These are phyloP conservation scores for Cyamopsis tetragonoloba DNA, from an alignment of 306 rosid species.

Conservation along the genomic window DNA sequence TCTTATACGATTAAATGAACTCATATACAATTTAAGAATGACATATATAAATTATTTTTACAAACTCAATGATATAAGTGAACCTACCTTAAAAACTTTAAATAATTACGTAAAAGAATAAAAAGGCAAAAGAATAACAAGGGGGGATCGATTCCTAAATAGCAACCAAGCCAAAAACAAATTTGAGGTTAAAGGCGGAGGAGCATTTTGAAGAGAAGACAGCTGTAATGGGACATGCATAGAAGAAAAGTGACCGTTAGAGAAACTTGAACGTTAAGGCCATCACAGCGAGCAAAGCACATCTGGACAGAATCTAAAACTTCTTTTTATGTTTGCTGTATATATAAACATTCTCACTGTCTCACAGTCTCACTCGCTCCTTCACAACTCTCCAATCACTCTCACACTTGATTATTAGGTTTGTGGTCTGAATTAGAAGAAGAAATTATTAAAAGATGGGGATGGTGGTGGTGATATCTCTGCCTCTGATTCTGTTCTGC, in stretches of 20 bases:
- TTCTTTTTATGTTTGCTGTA: not conserved
- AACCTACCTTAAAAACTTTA: no score
- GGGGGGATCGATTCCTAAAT: not conserved
- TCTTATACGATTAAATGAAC: no score
- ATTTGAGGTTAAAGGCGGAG: not conserved
- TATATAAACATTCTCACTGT: not conserved
- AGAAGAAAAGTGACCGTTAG: conserved; percentile 28
- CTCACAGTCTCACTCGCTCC: no score
- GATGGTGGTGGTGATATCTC: conserved; percentile 81
- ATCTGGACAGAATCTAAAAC: not conserved
- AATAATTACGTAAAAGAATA: no score
- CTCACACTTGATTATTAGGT: no score
- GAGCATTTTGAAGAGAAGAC: not conserved
- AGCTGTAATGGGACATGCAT: conserved; percentile 11
- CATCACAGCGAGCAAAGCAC: not conserved
- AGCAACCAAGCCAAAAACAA: no score
- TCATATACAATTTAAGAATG: no score
- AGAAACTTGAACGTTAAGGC: conserved; percentile 33
- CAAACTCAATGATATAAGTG: no score
- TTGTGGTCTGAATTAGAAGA: not conserved
- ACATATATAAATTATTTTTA: no score
- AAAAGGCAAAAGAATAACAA: not conserved
- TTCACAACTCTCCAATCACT: not conserved
- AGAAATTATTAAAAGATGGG: conserved; percentile 46
- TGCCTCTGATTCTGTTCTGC: conserved; percentile 68